Evolutionary conservation across 768 basidiomycete genomes (phyloP), one percentile per base, ranked within the genome.

Genomic region (Hericium alpestre): DNA sequence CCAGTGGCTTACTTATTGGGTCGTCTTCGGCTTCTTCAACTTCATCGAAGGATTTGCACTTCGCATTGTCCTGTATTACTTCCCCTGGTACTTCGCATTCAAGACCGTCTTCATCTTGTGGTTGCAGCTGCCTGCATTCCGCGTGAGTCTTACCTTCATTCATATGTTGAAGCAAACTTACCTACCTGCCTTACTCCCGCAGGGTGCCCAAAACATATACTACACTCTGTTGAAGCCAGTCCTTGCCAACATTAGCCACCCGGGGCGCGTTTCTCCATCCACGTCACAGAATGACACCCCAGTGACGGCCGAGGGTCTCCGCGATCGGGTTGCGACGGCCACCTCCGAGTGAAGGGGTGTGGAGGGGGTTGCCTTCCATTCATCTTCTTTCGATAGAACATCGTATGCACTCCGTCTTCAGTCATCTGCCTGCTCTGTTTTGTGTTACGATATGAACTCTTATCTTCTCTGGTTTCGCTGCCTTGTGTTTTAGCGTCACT

Each of bases 1-100:
- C 65, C 93, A 96, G 73, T 97, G 93, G 93, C 79, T 97, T 67
- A 95, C 94, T 2, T 98, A 98, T 78, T 98, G 95, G 95, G 79
- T 90, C 67, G 80, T 95, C 55, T 94, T 96, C 64, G 93, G 92
- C 55, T 87, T 85, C 72, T 86, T 96, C 81, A 95, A 87, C 76
- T 90, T 96, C 73, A 65, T 90, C 59, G 95, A 97, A 75, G 86
- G 82, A 66, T 79, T 95, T 64, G 90, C 89, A 54, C 76, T 90
- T 61, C 82, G 87, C 53, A 58, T 88, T 59, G 80, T 96, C 59
- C 84, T 97, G 62, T 92, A 94, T 77, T 98, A 93, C 67, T 67
- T 93, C 64, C 90, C 93, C 47, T 93, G 92, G 88, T 97, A 95
- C 71, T 96, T 86, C 69, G 84, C 88, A 48, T 80, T 92, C 80